Conservation (phyloP, 305 asterid genomes). For the Coffea humblotiana region DNA sequence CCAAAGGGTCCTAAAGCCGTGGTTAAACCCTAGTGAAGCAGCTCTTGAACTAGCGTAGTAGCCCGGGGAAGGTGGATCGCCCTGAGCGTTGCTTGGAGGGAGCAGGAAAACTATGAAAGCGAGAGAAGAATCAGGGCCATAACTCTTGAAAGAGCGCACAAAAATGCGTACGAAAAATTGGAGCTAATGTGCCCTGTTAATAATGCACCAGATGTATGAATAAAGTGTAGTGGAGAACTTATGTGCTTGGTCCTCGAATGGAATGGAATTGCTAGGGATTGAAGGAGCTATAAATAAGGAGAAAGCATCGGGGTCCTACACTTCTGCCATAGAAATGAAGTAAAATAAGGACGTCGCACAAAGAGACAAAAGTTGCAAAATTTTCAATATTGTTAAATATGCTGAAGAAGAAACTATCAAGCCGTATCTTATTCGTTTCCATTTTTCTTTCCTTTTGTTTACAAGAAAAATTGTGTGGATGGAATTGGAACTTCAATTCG, state of each 20-base stretch:
- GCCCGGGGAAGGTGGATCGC: conserved; percentile 83
- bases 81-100: conserved; percentile 46
- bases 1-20: conserved; percentile 64
- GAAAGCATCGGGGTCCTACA: conserved; percentile 33
- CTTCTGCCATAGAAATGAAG: conserved; percentile 15
- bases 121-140: conserved; percentile 47
- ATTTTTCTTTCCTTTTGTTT: background rate
- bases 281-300: conserved; percentile 43
- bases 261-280: conserved; percentile 16
- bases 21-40: conserved; percentile 47
- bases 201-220: background rate
- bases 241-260: conserved; percentile 7
- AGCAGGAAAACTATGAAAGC: conserved; percentile 36
- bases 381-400: conserved; percentile 4
- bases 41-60: conserved; percentile 61
- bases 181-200: background rate
- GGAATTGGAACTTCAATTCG: background rate
- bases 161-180: background rate
- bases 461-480: background rate
- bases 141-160: background rate
- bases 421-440: background rate
- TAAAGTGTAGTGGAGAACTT: background rate
- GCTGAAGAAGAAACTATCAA: conserved; percentile 5
- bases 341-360: conserved; percentile 35
- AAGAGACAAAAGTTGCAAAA: conserved; percentile 20